phyloP scores from a whole-genome alignment of 441 rosid species.

The Bocquillonia castaneifolia region DNA sequence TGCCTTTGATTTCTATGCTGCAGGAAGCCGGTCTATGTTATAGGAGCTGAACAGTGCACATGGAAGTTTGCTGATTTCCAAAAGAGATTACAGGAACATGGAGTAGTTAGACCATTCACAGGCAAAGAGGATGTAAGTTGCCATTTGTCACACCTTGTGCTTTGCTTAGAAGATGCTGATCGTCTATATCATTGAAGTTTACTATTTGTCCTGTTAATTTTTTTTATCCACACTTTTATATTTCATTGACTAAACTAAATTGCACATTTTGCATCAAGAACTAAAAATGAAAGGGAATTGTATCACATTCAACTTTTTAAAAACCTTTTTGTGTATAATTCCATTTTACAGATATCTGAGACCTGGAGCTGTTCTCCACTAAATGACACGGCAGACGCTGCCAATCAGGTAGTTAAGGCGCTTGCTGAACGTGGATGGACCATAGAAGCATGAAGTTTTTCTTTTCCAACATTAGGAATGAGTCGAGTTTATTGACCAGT shows the following conservation, averaged over 20 bases:
- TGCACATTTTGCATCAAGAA: not conserved
- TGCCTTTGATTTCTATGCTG: conserved; percentile 16
- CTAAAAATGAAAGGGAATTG: not conserved
- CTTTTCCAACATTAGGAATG: not conserved
- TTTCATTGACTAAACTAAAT: not conserved
- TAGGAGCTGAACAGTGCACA: conserved; percentile 69
- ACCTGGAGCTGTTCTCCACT: conserved; percentile 91
- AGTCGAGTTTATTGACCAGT: conserved; percentile 1
- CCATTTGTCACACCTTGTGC: conserved; percentile 7
- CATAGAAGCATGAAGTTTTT: conserved; percentile 27
- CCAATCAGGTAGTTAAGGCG: conserved; percentile 49
- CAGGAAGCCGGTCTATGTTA: conserved; percentile 86
- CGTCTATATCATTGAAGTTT: not conserved
- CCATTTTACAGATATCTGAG: conserved; percentile 54
- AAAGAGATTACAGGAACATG: conserved; percentile 55
- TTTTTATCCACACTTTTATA: not conserved
- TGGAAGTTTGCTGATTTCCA: conserved; percentile 90
- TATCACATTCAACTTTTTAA: not conserved
- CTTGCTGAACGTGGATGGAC: conserved; percentile 80
- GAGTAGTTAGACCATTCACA: conserved; percentile 61
- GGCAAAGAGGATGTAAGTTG: conserved; percentile 73
- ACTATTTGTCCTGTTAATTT: not conserved
- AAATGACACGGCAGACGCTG: conserved; percentile 81
- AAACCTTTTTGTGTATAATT: not conserved
- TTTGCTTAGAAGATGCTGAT: not conserved